Evolutionary conservation across 2,329 filamentous ascomycete species (phyloP), one percentile per base, ranked within the genome.

Genomic region (Lachnellula willkommii): DNA sequence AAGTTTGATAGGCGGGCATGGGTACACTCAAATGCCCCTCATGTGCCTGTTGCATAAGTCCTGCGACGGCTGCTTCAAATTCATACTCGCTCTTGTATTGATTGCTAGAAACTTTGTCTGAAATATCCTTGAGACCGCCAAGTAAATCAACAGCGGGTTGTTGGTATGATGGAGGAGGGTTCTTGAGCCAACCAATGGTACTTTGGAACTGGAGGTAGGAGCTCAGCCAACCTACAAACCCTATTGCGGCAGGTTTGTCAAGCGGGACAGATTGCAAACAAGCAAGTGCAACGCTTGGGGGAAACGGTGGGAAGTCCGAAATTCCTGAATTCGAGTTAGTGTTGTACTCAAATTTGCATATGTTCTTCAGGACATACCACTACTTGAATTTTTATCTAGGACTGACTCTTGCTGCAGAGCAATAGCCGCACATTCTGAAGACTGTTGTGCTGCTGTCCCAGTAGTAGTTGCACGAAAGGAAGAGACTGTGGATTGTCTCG

Each of bases 51-150:
- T 24, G 45, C 20, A 56, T n/a, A 26, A 59, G 48, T 9, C 39
- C 36, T 22, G n/a, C 20, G 14, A 59, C 14, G 4, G 57, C 54
- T 35, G 22, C 17, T 36, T 61, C 54, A 35, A 57, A 61, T n/a
- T 56, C 56, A 39, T 59, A 61, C 36, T 61, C 45, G 3, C 50
- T 55, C 22, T 50, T 52, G 36, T 53, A 59, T 22, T 43, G n/a
- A n/a, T 52, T 55, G 14, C 4, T n/a, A 6, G 49, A 22, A 4
- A 57, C 47, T 11, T 32, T 52, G 14, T 11, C 50, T 3, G 26
- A 22, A n/a, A 61, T 46, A n/a, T 20, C 22, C 20, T 59, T 47
- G 39, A 61, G 46, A 45, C 53, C 40, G 3, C 53, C 53, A 20
- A 55, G 14, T 5, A 61, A 47, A 39, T 61, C 59, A 2, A 54